These are phyloP conservation scores for Gilbertella persicaria DNA, from an alignment of 371 early-diverging fungal genomes.

Conservation along the genomic window DNA sequence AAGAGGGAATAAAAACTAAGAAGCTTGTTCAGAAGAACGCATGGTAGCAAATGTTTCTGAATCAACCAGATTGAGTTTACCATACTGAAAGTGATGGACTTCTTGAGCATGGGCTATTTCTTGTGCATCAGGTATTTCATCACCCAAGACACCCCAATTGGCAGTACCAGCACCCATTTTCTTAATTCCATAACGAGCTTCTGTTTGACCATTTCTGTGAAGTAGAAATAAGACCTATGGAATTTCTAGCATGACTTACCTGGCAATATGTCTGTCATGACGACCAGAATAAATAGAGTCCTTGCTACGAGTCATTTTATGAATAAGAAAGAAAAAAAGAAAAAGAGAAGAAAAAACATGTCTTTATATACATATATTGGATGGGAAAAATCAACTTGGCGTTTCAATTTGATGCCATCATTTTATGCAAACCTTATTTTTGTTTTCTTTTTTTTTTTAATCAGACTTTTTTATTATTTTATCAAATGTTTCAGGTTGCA, in stretches of 20 bases:
- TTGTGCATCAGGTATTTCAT: conserved; percentile 27
- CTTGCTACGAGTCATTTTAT: conserved; percentile 26
- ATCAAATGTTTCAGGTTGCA: too few relatives aligned
- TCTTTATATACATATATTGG: not conserved
- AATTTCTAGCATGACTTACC: conserved; percentile 9
- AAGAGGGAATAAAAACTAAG: not conserved
- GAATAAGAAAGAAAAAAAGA: not conserved
- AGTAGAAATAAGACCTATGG: not conserved
- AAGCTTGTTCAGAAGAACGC: conserved; percentile 25
- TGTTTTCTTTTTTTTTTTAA: too few relatives aligned
- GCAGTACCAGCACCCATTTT: conserved; percentile 30
- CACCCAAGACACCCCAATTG: conserved; percentile 33
- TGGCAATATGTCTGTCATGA: conserved; percentile 28
- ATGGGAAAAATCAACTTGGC: not conserved
- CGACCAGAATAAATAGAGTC: conserved; percentile 16
- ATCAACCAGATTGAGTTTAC: conserved; percentile 25
- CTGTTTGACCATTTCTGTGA: conserved; percentile 27
- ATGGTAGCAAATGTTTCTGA: conserved; percentile 22
- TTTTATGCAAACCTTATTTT: not conserved
- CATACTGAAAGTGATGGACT: not conserved
- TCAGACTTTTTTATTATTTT: too few relatives aligned
- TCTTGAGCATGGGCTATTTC: conserved; percentile 21
- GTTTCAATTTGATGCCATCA: not conserved
- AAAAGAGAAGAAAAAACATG: not conserved
- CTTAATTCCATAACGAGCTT: conserved; percentile 26